Evolutionary conservation across 2,329 filamentous ascomycete genomes (phyloP), one percentile per base, ranked within the genome.

Genomic region (Neopestalotiopsis rosae): DNA sequence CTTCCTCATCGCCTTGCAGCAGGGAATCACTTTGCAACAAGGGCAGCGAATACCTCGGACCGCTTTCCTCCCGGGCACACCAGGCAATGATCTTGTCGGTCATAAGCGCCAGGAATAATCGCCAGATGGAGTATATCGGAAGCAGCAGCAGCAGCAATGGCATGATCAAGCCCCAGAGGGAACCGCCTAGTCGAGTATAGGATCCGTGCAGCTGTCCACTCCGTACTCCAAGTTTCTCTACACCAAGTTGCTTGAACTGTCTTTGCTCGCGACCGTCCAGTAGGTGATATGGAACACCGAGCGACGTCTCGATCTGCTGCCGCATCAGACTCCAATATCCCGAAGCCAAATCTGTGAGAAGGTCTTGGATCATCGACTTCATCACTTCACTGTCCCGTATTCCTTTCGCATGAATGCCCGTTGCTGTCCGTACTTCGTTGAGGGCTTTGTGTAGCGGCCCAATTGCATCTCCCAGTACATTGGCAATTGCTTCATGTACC

Each of bases 311-410:
- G 14, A 66, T 24, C 7, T 40, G 45, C 30, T 66, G 63, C 13
- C 63, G 63, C 49, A 66, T 38, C 34, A 66, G 40, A 49, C 42
- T 66, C 63, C 63, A 66, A 17, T 66, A 66, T 28, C 42, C 63
- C 32, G 56, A 30, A 5, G 63, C 45, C 45, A 66, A 24, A 28
- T 66, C 63, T 24, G 45, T 40, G 12, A 66, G 40, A 10, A 38
- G 14, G 30, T 58, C 63, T 24, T 66, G 34, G 30, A 57, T n/a
- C 17, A 58, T 32, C 20, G 34, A n/a, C 49, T 24, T 20, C n/a
- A 17, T 28, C 49, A 56, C 10, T 20, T 6, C 9, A 28, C 3
- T 59, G 57, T 59, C 24, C 24, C 12, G 28, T 24, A 14, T 28
- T 59, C 20, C 10, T 30, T 34, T 17, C 30, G 24, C 57, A 12